Base-by-base conservation (phyloP, 257 asterid species). In the Phtheirospermum japonicum region DNA sequence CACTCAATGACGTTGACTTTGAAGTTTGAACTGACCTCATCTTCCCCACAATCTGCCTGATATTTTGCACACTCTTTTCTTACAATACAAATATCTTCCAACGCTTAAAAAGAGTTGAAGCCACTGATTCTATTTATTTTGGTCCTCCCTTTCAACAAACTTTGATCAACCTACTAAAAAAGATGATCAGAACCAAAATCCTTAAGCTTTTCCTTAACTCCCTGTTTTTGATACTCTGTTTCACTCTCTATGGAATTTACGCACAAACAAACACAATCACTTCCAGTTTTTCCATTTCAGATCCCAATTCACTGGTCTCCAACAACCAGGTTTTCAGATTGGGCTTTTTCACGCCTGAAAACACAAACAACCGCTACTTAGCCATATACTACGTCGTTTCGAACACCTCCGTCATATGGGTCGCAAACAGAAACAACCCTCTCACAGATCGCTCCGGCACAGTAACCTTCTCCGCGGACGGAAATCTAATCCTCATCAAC, bases 301-400 rank as follows among this genome's bases (percentile, higher is more conserved):
- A 76, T 60, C 60, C 80, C 14, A 71, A 31, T 0, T 61, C 57
- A 43, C 39, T 80, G 8, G 59, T 65, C 2, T 80, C 85, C 0
- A 14, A 30, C 0, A 7, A 39, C 10, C 36, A 66, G 0, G 23
- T 20, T 16, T 77, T 64, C 71, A 71, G 68, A 46, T 7, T 77
- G 9, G 86, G 86, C 6, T 81, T 81, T 50, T 81, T 75, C 75
- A 66, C 70, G 12, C 82, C 78, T 10, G 43, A 51, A 6, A 65
- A 75, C 68, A 53, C 81, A 50, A 61, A 73, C 33, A 70, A 67
- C 57, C 75, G 79, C 56, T 81, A 78, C 68, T 36, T 77, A 3
- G 85, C 67, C 11, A 64, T 75, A 65, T 71, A 71, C 81, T 54
- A 77, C 74, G 49, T 33, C 34, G 76, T 75, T 16, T 75, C 82